Conservation (phyloP, 768 basidiomycete species). For the Lentinula detonsa region DNA sequence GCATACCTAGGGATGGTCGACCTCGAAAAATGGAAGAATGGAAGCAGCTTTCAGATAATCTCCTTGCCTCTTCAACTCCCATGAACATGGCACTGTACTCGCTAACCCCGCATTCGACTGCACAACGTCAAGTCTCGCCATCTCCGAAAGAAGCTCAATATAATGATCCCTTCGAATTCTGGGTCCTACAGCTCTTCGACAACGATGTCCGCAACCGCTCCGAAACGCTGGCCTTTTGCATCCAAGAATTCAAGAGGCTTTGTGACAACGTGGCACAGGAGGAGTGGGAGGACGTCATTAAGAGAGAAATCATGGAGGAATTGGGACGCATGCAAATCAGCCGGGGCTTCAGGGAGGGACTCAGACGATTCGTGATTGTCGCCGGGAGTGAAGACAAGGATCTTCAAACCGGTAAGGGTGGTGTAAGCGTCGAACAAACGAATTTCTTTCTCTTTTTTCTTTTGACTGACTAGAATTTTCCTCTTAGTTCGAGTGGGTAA, state of each 20-base stretch:
- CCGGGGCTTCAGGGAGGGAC: slow-evolving; percentile 51
- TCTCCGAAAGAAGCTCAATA: neutral
- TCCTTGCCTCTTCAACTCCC: neutral
- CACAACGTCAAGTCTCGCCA: neutral
- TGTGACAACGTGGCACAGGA: neutral
- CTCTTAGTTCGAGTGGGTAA: slow-evolving; percentile 3
- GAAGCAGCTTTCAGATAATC: neutral
- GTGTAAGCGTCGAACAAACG: neutral
- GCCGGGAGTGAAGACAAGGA: slow-evolving; percentile 22
- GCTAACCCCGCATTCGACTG: neutral
- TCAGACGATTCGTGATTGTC: slow-evolving; percentile 64
- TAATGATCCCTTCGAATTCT: slow-evolving; percentile 36
- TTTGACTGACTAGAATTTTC: neutral
- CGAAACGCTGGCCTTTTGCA: slow-evolving; percentile 37
- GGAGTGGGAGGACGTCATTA: slow-evolving; percentile 23
- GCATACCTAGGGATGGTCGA: neutral
- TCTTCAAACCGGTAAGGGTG: neutral
- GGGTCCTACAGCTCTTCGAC: slow-evolving; percentile 14
- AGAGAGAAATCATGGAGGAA: slow-evolving; percentile 44
- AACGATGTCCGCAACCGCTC: slow-evolving; percentile 21
- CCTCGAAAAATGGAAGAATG: neutral
- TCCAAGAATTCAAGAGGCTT: slow-evolving; percentile 28
- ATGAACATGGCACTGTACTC: neutral
- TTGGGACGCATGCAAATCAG: slow-evolving; percentile 53
- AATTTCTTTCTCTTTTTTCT: too few relatives aligned